These are phyloP conservation scores for Ceratocystis destructans DNA, from an alignment of 2,329 filamentous ascomycete genomes.

Conservation along the genomic window DNA sequence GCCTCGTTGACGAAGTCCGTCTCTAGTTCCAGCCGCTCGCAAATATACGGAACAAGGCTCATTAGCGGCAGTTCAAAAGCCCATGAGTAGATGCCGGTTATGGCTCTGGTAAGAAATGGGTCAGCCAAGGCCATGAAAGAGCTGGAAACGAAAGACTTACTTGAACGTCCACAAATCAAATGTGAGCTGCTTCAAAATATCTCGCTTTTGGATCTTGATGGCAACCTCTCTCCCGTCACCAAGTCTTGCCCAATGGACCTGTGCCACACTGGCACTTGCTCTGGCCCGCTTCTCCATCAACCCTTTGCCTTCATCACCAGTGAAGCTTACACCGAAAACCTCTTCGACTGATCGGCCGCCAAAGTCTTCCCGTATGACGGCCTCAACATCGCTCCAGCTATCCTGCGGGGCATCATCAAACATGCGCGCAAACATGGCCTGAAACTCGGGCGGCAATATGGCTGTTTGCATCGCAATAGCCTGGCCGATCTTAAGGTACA, in stretches of 20 bases:
- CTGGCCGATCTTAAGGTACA: constrained; percentile 96
- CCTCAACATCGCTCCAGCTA: constrained; percentile 70
- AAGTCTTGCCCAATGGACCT: constrained; percentile 88
- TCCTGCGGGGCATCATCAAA: constrained; percentile 97
- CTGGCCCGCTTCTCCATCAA: constrained; percentile 47
- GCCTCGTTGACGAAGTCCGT: constrained; percentile 93
- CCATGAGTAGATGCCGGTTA: constrained; percentile 67
- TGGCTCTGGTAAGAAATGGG: constrained; percentile 39
- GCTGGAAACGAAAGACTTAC: constrained; percentile 31
- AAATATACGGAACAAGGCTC: constrained; percentile 80
- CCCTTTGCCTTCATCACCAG: constrained; percentile 52
- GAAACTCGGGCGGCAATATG: constrained; percentile 83
- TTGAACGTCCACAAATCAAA: constrained; percentile 97
- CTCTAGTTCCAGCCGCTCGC: constrained; percentile 79
- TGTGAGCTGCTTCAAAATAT: constrained; percentile 78
- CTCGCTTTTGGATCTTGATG: constrained; percentile 90
- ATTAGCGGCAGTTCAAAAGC: constrained; percentile 92
- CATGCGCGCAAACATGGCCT: constrained; percentile 91
- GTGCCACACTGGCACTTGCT: constrained; percentile 81
- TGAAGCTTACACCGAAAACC: constrained; percentile 81
- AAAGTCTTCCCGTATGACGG: constrained; percentile 79
- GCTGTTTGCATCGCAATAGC: constrained; percentile 97
- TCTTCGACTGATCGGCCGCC: constrained; percentile 70
- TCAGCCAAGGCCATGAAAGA: not conserved
- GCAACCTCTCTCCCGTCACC: constrained; percentile 82